These are phyloP conservation scores for Senna tora DNA, from an alignment of 306 rosid genomes.

Conservation along the genomic window DNA sequence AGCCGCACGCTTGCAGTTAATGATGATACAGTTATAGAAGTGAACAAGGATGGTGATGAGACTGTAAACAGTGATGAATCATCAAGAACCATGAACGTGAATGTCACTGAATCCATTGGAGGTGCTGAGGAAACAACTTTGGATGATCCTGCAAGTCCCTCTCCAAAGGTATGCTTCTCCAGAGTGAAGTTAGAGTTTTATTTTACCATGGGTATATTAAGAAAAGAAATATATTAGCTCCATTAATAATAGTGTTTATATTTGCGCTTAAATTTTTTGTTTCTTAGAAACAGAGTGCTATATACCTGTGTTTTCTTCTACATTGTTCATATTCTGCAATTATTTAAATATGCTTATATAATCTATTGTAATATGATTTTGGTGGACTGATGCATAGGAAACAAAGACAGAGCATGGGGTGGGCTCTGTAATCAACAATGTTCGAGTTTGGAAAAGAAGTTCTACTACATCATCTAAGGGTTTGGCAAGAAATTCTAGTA, in stretches of 20 bases:
- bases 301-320: slow-evolving; percentile 21
- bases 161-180: slow-evolving; percentile 53
- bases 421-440: slow-evolving; percentile 33
- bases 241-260: neutral
- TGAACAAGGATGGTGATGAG: slow-evolving; percentile 22
- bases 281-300: neutral
- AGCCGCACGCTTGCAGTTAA: slow-evolving; percentile 27
- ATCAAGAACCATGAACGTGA: slow-evolving; percentile 24
- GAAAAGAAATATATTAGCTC: neutral
- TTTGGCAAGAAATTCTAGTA: slow-evolving; percentile 33
- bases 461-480: slow-evolving; percentile 37
- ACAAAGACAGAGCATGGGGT: slow-evolving; percentile 39
- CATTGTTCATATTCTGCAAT: slow-evolving; percentile 21
- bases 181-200: neutral
- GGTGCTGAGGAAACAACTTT: slow-evolving; percentile 41
- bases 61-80: slow-evolving; percentile 35
- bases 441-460: slow-evolving; percentile 40
- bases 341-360: neutral
- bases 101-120: slow-evolving; percentile 38
- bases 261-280: slow-evolving; percentile 10
- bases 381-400: slow-evolving; percentile 47
- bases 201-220: slow-evolving; percentile 2
- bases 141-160: slow-evolving; percentile 38
- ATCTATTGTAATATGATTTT: slow-evolving; percentile 23
- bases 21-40: slow-evolving; percentile 14